Percentiles rank a stretch among this genome's conserved stretches.
These are phyloP conservation scores for Osmanthus fragrans DNA, from an alignment of 257 asterid species.

Conservation along the genomic window DNA sequence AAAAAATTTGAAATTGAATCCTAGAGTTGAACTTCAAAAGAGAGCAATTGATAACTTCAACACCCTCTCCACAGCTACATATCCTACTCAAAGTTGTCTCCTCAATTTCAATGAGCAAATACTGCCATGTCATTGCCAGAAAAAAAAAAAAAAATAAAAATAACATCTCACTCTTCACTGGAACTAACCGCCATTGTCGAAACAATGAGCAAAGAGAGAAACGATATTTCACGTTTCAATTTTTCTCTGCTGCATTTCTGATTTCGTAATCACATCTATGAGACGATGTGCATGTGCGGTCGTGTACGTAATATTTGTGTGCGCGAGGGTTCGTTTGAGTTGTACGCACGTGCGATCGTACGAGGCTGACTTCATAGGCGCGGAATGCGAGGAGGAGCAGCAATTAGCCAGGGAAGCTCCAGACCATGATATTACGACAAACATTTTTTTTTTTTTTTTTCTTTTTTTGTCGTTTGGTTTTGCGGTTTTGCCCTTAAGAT, in stretches of 20 bases:
- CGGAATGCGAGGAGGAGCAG: constrained; percentile 9
- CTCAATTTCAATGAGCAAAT: too few species aligned
- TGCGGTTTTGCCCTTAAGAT: constrained; percentile 32
- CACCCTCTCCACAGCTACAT: too few species aligned
- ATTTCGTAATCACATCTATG: constrained; percentile 22
- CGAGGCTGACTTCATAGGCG: not conserved
- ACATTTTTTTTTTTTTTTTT: constrained; percentile 31
- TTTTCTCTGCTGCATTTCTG: constrained; percentile 9
- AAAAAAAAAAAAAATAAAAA: too few species aligned
- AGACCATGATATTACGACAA: constrained; percentile 43
- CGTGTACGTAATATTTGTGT: not conserved
- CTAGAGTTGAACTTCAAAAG: constrained; percentile 20
- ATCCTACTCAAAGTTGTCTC: too few species aligned
- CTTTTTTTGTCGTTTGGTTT: constrained; percentile 12
- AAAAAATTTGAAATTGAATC: constrained; percentile 22
- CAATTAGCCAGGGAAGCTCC: constrained; percentile 41
- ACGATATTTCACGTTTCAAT: constrained; percentile 12
- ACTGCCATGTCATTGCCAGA: too few species aligned
- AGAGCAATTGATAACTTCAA: constrained; percentile 8
- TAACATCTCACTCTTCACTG: too few species aligned
- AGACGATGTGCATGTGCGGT: not conserved
- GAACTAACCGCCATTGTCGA: constrained; percentile 52
- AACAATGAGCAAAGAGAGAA: constrained; percentile 5
- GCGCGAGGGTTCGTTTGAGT: constrained; percentile 4
- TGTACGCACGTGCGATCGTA: not conserved